A percentile compares a stretch with the other conserved stretches of the same genome.
Evolutionary conservation across 305 asterid species (phyloP).

Genomic region (Ilex paraguariensis): DNA sequence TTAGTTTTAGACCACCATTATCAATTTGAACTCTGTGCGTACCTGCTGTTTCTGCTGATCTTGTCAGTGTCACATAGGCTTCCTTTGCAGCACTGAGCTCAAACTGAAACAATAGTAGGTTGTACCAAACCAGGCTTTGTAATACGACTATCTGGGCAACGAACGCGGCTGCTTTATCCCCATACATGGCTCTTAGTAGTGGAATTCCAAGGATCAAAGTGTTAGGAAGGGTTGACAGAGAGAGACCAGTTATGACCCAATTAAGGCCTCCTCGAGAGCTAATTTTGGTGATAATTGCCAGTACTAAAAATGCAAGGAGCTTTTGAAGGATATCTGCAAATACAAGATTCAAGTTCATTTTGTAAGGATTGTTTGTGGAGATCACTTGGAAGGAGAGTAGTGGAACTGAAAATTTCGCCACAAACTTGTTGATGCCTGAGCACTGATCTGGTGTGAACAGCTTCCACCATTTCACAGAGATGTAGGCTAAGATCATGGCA

Average conservation of each 20-base stretch:
- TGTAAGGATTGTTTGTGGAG: slow-evolving; percentile 66
- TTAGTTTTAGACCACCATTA: not conserved
- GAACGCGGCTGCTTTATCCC: slow-evolving; percentile 49
- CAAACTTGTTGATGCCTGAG: slow-evolving; percentile 84
- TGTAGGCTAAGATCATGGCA: slow-evolving; percentile 61
- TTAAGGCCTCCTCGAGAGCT: slow-evolving; percentile 48
- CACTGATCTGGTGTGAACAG: slow-evolving; percentile 79
- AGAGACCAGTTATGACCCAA: slow-evolving; percentile 81
- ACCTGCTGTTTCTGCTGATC: slow-evolving; percentile 55
- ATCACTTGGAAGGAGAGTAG: slow-evolving; percentile 75
- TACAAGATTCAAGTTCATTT: slow-evolving; percentile 68
- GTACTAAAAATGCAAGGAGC: slow-evolving; percentile 39
- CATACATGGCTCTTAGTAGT: slow-evolving; percentile 72
- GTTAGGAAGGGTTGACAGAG: slow-evolving; percentile 79
- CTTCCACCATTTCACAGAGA: slow-evolving; percentile 66
- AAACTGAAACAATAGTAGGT: slow-evolving; percentile 64
- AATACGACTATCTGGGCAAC: slow-evolving; percentile 72
- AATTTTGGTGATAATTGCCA: slow-evolving; percentile 39
- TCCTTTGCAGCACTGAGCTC: slow-evolving; percentile 60
- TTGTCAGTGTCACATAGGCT: slow-evolving; percentile 22
- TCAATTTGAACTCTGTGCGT: slow-evolving; percentile 4
- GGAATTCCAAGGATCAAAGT: slow-evolving; percentile 84
- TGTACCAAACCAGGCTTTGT: slow-evolving; percentile 91
- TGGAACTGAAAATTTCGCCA: slow-evolving; percentile 80
- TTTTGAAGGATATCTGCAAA: slow-evolving; percentile 72